Percentiles rank a stretch among this genome's conserved stretches.
phyloP scores from a whole-genome alignment of 2,329 filamentous ascomycete genomes.

The Aureobasidium pullulans region DNA sequence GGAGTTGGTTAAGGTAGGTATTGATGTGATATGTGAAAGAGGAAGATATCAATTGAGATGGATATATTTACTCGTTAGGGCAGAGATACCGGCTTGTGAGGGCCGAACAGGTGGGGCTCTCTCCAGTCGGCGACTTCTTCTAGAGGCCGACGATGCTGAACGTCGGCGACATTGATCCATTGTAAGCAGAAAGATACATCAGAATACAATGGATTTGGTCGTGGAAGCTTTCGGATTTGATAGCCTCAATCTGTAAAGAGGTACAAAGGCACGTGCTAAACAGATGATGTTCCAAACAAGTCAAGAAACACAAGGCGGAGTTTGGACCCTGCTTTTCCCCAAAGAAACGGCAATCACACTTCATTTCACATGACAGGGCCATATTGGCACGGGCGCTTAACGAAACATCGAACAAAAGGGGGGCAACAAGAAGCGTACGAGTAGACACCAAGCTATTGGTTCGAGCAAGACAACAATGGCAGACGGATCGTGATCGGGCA shows the following conservation, averaged over 20 bases:
- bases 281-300: not conserved
- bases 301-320: not conserved
- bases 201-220: not conserved
- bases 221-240: not conserved
- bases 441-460: not conserved
- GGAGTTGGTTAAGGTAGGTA: not conserved
- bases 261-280: not conserved
- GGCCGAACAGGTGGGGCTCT: not conserved
- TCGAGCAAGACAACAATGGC: not conserved
- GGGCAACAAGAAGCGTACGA: not conserved
- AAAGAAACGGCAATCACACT: not conserved
- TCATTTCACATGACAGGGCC: constrained; percentile 5
- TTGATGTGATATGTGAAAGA: no score
- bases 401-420: not conserved
- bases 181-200: not conserved
- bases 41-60: not conserved
- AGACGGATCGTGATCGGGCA: not conserved
- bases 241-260: not conserved
- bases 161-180: not conserved
- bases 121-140: not conserved
- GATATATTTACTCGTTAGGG: not conserved
- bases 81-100: not conserved
- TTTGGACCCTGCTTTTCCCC: not conserved
- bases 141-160: not conserved
- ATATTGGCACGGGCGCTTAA: constrained; percentile 7